A percentile compares a stretch with the other conserved stretches of the same genome.
phyloP scores from a whole-genome alignment of 176 grass and related monocot genomes.

The Oryza glaberrima region DNA sequence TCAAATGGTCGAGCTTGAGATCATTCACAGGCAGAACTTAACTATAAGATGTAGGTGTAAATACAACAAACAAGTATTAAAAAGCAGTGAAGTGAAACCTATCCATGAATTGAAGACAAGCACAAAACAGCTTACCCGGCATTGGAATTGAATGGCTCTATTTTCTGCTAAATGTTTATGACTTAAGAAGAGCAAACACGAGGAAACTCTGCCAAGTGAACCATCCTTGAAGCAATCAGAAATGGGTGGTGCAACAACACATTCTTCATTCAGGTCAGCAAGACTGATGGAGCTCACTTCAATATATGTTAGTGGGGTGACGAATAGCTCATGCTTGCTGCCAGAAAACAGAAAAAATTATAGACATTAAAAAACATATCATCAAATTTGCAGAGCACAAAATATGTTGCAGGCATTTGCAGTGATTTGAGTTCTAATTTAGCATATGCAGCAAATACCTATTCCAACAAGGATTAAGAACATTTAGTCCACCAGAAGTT shows the following conservation, averaged over 20 bases:
- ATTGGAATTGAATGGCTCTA: slow-evolving; percentile 48
- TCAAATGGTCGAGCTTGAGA: neutral
- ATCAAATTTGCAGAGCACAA: slow-evolving; percentile 20
- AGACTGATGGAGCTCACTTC: slow-evolving; percentile 70
- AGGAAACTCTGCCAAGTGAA: slow-evolving; percentile 30
- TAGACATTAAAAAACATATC: slow-evolving; percentile 18
- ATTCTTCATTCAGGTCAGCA: slow-evolving; percentile 38
- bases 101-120: slow-evolving; percentile 25
- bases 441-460: neutral
- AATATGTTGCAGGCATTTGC: neutral
- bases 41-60: neutral
- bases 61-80: neutral
- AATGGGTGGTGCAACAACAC: slow-evolving; percentile 33
- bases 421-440: slow-evolving; percentile 22
- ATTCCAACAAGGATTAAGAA: slow-evolving; percentile 5
- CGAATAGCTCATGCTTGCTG: slow-evolving; percentile 49
- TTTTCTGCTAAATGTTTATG: slow-evolving; percentile 39
- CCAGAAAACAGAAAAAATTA: slow-evolving; percentile 47
- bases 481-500: neutral
- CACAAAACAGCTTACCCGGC: slow-evolving; percentile 69
- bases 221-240: slow-evolving; percentile 39
- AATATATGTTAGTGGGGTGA: slow-evolving; percentile 84
- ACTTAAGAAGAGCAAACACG: slow-evolving; percentile 54
- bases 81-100: slow-evolving; percentile 31
- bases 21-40: slow-evolving; percentile 10